Percentiles rank a stretch among this genome's conserved stretches.
phyloP scores from a whole-genome alignment of 2,329 filamentous ascomycete species.

The Hypoxylon sp. region DNA sequence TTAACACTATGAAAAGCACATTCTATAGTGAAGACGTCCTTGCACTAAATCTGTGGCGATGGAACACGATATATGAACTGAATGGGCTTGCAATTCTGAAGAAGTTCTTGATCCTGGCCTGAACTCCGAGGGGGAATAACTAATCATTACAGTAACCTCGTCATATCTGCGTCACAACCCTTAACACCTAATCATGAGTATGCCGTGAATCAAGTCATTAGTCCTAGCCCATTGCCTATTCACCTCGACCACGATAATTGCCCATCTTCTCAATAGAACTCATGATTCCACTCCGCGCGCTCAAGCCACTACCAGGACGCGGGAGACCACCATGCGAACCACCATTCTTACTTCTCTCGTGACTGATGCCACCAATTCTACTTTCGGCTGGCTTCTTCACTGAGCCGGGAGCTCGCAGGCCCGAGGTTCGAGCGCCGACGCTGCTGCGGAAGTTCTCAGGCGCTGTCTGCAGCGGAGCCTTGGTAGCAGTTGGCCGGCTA shows the following conservation, averaged over 20 bases:
- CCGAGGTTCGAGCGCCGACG: conserved; percentile 66
- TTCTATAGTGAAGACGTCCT: not conserved
- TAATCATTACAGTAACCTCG: conserved; percentile 36
- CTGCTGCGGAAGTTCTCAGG: conserved; percentile 67
- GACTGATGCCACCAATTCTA: conserved; percentile 62
- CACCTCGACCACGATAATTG: conserved; percentile 65
- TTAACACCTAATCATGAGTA: conserved; percentile 34
- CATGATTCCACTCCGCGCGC: conserved; percentile 79
- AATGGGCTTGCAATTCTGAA: conserved; percentile 29
- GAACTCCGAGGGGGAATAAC: conserved; percentile 32
- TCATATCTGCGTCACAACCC: conserved; percentile 31
- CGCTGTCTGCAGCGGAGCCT: conserved; percentile 28
- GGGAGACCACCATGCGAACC: conserved; percentile 61
- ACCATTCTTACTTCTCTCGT: conserved; percentile 63
- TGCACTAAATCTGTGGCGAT: conserved; percentile 7
- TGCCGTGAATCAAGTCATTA: conserved; percentile 26
- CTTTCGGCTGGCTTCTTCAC: conserved; percentile 62
- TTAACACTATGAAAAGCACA: conserved; percentile 7
- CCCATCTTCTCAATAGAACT: conserved; percentile 92
- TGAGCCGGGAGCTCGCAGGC: conserved; percentile 73
- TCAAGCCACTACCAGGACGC: conserved; percentile 65
- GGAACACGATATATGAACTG: conserved; percentile 6
- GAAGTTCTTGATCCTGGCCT: conserved; percentile 12
- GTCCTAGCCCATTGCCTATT: conserved; percentile 20
- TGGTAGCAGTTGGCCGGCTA: conserved; percentile 23